phyloP scores from a whole-genome alignment of 441 rosid species.

The Pelargonium cotyledonis region DNA sequence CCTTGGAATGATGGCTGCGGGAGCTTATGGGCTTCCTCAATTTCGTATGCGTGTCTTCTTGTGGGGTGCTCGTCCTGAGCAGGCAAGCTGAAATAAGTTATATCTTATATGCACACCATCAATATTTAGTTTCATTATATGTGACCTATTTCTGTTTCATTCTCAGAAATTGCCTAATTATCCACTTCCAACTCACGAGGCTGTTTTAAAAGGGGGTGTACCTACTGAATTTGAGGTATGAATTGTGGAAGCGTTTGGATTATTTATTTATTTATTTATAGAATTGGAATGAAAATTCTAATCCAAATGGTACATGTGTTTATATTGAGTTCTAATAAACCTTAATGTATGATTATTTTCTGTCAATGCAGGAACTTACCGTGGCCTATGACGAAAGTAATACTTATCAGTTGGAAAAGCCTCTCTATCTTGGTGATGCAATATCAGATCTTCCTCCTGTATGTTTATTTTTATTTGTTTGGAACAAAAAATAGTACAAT shows the following conservation, averaged over 20 bases:
- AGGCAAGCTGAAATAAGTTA: constrained; percentile 28
- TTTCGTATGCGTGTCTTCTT: constrained; percentile 66
- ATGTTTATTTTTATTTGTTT: constrained; percentile 15
- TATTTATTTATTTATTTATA: background rate
- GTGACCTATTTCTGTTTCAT: too few species aligned
- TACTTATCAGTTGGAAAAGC: constrained; percentile 28
- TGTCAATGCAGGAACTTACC: constrained; percentile 31
- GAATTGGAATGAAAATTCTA: background rate
- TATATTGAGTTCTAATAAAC: background rate
- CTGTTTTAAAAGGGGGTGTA: constrained; percentile 41
- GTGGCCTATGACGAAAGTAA: constrained; percentile 44
- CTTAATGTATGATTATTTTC: background rate
- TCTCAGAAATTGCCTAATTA: constrained; percentile 57
- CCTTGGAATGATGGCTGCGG: constrained; percentile 80
- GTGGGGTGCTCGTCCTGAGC: constrained; percentile 59
- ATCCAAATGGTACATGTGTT: background rate
- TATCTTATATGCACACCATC: constrained; percentile 1
- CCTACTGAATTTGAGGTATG: constrained; percentile 62
- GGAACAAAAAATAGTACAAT: background rate
- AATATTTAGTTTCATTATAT: too few species aligned
- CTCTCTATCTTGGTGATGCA: constrained; percentile 49
- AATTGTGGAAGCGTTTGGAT: background rate
- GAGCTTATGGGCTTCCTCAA: constrained; percentile 83
- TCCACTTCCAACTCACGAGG: constrained; percentile 77
- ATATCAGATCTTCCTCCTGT: constrained; percentile 60